Evolutionary conservation across 768 basidiomycete species (phyloP).

Genomic region (Lactifluus volemus): DNA sequence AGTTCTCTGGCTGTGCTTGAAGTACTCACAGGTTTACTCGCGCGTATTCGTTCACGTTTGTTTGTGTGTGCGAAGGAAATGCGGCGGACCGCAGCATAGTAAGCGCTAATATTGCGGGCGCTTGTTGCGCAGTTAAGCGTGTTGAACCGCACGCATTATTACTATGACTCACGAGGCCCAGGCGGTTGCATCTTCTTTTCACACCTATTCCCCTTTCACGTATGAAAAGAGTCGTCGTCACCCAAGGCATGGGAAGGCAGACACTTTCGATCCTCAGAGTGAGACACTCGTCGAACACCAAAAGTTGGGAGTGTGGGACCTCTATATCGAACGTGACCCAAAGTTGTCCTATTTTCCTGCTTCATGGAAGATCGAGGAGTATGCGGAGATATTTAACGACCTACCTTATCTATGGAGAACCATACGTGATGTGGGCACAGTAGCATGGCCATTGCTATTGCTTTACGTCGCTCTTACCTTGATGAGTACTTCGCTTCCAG

Average conservation of each 20-base stretch:
- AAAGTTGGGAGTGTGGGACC: slow-evolving; percentile 65
- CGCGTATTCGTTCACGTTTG: too few species aligned
- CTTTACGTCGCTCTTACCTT: neutral
- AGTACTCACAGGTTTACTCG: too few species aligned
- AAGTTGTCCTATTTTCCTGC: slow-evolving; percentile 28
- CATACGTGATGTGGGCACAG: slow-evolving; percentile 21
- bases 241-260: neutral
- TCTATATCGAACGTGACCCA: slow-evolving; percentile 52
- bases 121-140: too few species aligned
- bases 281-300: slow-evolving; percentile 41
- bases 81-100: too few species aligned
- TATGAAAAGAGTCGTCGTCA: neutral
- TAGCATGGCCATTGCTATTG: slow-evolving; percentile 4
- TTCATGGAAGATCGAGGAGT: slow-evolving; percentile 40
- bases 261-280: neutral
- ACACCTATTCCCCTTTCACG: neutral
- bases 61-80: too few species aligned
- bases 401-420: slow-evolving; percentile 64
- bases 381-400: slow-evolving; percentile 38
- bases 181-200: neutral
- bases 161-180: neutral
- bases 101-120: too few species aligned
- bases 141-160: too few species aligned
- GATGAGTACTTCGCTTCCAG: neutral
- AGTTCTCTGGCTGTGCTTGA: too few species aligned